Conservation (phyloP, 345 rosid genomes). For the Rhodamnia argentea region DNA sequence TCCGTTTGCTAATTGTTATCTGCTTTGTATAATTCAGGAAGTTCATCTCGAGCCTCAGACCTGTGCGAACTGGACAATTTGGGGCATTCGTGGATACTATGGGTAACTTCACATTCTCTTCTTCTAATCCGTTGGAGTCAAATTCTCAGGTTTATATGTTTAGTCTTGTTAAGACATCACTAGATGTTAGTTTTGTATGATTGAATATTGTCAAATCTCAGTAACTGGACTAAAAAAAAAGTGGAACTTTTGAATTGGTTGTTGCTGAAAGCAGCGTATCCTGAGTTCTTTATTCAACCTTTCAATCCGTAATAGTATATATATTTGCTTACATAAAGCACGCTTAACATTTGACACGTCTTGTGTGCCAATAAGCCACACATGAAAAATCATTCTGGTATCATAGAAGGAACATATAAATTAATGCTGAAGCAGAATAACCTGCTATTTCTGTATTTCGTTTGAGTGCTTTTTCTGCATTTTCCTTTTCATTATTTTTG, state of each 20-base stretch:
- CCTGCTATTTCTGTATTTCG: neutral
- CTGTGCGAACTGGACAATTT: slow-evolving; percentile 50
- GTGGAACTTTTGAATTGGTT: neutral
- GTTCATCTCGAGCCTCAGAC: slow-evolving; percentile 85
- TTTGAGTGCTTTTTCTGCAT: neutral
- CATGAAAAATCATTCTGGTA: neutral
- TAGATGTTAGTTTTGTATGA: neutral
- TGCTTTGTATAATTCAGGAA: slow-evolving; percentile 36
- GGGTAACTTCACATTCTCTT: slow-evolving; percentile 33
- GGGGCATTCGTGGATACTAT: slow-evolving; percentile 58
- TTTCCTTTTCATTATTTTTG: neutral
- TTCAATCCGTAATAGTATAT: neutral
- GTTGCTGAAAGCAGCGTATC: neutral
- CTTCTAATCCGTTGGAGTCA: neutral
- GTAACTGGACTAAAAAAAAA: neutral
- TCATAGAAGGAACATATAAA: neutral
- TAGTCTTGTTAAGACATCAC: neutral
- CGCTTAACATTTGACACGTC: neutral
- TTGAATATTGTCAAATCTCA: neutral
- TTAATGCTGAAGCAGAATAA: neutral
- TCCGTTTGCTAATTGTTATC: neutral
- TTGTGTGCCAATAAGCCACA: neutral
- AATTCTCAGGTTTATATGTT: neutral
- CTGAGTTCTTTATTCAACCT: neutral
- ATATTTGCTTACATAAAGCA: neutral